Base-by-base conservation (phyloP, 768 basidiomycete genomes). In the Chlorophyllum brunneum region DNA sequence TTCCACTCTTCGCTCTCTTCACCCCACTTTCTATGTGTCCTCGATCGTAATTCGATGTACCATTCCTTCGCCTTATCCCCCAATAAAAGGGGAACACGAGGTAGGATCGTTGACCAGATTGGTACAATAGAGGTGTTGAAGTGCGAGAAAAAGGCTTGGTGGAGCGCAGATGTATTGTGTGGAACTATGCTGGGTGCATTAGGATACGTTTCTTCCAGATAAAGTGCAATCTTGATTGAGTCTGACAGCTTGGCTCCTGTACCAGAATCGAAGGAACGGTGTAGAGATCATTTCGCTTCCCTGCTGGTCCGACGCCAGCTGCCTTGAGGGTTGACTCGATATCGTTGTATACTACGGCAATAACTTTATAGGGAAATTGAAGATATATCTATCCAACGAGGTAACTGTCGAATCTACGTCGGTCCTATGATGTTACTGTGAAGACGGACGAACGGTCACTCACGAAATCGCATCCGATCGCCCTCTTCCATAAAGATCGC, bases 151-250 rank as follows among this genome's bases (percentile, higher is more conserved):
- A 56, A 56, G 7, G 41, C 43, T 16, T 36, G 27, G 10, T 45
- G 36, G 24, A 56, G 55, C 8, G 39, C 42, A 5, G 27, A n/a
- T n/a, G 37, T 51, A 13, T 33, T 34, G 11, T 36, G 26, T 13
- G 30, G 20, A 37, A 56, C 30, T 3, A 53, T 18, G 16, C 26
- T 39, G 3, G 44, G 37, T 3, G 52, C 47, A 1, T 49, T 22
- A 13, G 54, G 54, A 33, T 56, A 56, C 5, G 31, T 36, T 9
- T 30, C 46, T 29, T 59, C 55, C 24, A 59, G 55, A 20, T 59
- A 59, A 20, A 37, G 29, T 34, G 51, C 33, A 16, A 59, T 59
- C 27, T 31, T 29, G 16, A 51, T 44, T 4, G 55, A 56, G 18
- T 59, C 58, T 3, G 58, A 48, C 2, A 59, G 38, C 34, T 54